Evolutionary conservation across 306 rosid genomes (phyloP), one percentile per base, ranked within the genome.

Genomic region (Macrotyloma uniflorum): DNA sequence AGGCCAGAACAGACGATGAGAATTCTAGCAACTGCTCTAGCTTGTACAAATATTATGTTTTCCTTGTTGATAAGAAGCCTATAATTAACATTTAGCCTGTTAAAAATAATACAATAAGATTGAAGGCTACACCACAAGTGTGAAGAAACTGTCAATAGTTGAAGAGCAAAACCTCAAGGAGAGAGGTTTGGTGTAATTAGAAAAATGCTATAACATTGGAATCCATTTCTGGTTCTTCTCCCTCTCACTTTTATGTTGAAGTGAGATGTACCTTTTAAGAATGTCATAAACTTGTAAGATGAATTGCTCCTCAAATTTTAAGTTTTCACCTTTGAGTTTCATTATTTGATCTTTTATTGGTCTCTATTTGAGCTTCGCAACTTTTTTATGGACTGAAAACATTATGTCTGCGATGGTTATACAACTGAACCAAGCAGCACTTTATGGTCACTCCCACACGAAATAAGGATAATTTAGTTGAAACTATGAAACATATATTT

Each of bases 41-140:
- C 69, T 62, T 53, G 70, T 78, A 69, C 62, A 70, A 71, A 64
- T 71, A 53, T 8, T 3, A 38, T 62, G 78, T 51, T 30, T 35
- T 43, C 43, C 51, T 62, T 24, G 38, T 50, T 53, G 24, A 24
- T n/a, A 24, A 69, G 66, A 82, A 53, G 74, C 71, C 15, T 78
- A 53, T 26, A 72, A 19, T 33, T 43, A 61, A 35, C 74, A 35
- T 24, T 69, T 8, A 20, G 74, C 22, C 32, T 62, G 63, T 59
- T 20, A 64, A 54, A 58, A 77, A 63, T 64, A 63, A 59, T 59
- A 51, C 28, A 20, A 36, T 35, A 35, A 64, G 70, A 38, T 36
- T 35, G 28, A 35, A 19, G 28, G 20, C n/a, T n/a, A 64, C 11
- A 35, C 46, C 28, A 11, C 47, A 18, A 79, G 35, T 57, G 68